Evolutionary conservation across 495 filamentous ascomycete species (phyloP).

Genomic region (Tuber brumale): DNA sequence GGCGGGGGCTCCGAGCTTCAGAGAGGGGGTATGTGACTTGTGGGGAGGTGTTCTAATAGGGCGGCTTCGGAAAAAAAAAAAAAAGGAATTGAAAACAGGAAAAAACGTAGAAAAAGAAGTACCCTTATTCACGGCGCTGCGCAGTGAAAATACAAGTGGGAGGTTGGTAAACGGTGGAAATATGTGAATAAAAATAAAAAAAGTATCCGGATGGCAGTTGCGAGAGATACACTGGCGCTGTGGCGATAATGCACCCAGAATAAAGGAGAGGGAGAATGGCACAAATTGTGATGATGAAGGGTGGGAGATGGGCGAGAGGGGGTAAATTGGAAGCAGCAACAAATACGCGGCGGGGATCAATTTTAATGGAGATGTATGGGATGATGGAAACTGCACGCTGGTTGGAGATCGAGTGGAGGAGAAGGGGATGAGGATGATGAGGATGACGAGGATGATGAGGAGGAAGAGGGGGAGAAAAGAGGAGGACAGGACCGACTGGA

Average conservation of each 20-base stretch:
- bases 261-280: constrained; percentile 19
- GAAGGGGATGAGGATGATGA: constrained; percentile 25
- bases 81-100: not conserved
- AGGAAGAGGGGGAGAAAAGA: constrained; percentile 30
- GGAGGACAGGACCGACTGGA: constrained; percentile 32
- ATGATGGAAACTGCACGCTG: constrained; percentile 23
- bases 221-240: constrained; percentile 4
- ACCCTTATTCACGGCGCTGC: not conserved
- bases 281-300: constrained; percentile 9
- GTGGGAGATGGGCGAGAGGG: constrained; percentile 30
- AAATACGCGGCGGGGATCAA: constrained; percentile 31
- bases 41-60: not conserved
- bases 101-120: not conserved
- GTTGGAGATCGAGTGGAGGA: constrained; percentile 38
- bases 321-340: constrained; percentile 35
- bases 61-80: not conserved
- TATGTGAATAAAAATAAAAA: not conserved
- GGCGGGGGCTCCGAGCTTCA: not conserved
- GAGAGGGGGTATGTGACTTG: not conserved
- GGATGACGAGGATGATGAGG: constrained; percentile 2
- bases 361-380: constrained; percentile 23
- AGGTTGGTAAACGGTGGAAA: not conserved
- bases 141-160: not conserved
- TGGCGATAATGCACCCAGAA: constrained; percentile 3
- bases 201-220: constrained; percentile 10